Conservation (phyloP, 768 basidiomycete genomes). For the Gymnopilus dilepis region DNA sequence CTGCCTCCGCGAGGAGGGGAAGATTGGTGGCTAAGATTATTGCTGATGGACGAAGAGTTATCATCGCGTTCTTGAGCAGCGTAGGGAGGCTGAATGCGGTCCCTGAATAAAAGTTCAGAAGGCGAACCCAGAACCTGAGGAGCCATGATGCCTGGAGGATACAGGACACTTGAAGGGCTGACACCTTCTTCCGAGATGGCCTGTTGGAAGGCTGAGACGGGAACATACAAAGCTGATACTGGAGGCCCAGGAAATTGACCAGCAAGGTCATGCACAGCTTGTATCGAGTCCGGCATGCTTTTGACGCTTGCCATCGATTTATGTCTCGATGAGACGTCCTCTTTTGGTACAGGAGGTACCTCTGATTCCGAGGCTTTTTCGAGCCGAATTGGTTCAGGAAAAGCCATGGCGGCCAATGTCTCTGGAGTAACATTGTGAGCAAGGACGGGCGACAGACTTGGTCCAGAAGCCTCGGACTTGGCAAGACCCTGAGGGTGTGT, state of each 20-base stretch:
- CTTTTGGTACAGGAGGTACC: background rate
- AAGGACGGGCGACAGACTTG: background rate
- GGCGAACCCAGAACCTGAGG: conserved; percentile 25
- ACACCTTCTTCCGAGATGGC: conserved; percentile 9
- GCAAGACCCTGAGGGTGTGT: background rate
- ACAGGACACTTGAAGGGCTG: conserved; percentile 16
- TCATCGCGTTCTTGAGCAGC: background rate
- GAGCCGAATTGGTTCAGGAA: conserved; percentile 15
- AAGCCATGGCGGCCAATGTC: conserved; percentile 12
- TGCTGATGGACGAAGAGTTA: background rate
- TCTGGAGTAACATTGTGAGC: conserved; percentile 12
- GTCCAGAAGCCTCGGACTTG: background rate
- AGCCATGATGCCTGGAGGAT: conserved; percentile 15
- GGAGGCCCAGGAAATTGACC: conserved; percentile 60
- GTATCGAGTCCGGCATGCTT: conserved; percentile 46
- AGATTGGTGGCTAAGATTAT: background rate
- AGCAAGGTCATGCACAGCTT: conserved; percentile 55
- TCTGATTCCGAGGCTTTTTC: background rate
- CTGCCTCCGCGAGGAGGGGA: conserved; percentile 9
- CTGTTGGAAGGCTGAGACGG: conserved; percentile 28
- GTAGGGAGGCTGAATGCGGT: background rate
- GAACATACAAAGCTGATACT: conserved; percentile 29
- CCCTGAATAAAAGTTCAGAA: conserved; percentile 20
- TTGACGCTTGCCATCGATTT: conserved; percentile 34
- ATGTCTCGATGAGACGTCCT: conserved; percentile 13